Evolutionary conservation across 2,329 filamentous ascomycete species (phyloP), one percentile per base, ranked within the genome.

Genomic region (Hypocreales sp.): DNA sequence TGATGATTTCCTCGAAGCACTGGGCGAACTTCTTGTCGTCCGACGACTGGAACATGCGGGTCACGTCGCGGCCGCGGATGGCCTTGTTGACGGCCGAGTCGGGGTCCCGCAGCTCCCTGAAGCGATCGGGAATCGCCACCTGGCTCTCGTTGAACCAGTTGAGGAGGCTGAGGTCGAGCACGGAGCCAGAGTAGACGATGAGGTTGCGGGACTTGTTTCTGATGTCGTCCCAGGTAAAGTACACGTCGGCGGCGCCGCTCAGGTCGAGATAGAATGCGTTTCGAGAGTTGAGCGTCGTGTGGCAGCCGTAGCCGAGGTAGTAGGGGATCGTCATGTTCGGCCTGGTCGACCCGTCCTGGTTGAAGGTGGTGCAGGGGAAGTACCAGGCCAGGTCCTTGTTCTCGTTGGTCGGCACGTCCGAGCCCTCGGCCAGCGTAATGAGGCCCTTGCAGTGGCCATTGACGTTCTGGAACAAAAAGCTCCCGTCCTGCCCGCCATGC

Each of bases 391-490:
- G 57, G 31, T 92, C 58, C 8, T 74, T 72, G 28, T 75, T 56
- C 15, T 51, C 55, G 46, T 92, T 76, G 5, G 78, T 79, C 2
- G 86, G 83, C 7, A 98, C 73, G 40, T 83, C 77, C 1, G 86
- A 92, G 30, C 61, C 61, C 2, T 65, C 47, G 1, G 78, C 70
- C 7, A 64, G 53, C 1, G 72, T 92, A 47, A 98, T 93, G 31
- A 95, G 55, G 8, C 68, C 79, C 57, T 95, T 98, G 67, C 90
- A 98, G 35, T 79, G 80, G 25, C 90, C 92, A 42, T 98, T 98
- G 51, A 98, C 90, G 39, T 95, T 92, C 50, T 98, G 90, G 56
- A 98, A 98, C 45, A 98, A 58, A 49, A 98, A 98, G 46, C 86
- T 95, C 31, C 82, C 87, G 47, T 98, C 92, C 51, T 80, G 69